A percentile compares a stretch with the other conserved stretches of the same genome.
Conservation (phyloP, 768 basidiomycete genomes). For the Suillus sp. region DNA sequence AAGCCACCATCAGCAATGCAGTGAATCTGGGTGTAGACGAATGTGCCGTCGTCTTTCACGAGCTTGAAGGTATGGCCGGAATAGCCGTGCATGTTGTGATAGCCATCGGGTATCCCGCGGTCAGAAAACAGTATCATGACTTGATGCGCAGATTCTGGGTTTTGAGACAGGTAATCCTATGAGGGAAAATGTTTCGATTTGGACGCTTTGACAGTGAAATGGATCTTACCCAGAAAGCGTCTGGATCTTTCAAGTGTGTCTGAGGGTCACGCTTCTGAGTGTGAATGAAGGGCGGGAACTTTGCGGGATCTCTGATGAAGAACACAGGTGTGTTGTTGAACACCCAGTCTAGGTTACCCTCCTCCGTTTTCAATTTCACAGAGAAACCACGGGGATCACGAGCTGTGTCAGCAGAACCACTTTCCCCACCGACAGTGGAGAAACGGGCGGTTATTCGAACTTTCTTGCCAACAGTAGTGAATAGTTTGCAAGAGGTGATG, state of each 20-base stretch:
- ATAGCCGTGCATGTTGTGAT: slow-evolving; percentile 87
- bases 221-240: slow-evolving; percentile 75
- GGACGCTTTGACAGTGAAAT: slow-evolving; percentile 27
- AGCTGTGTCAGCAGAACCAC: slow-evolving; percentile 88
- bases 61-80: slow-evolving; percentile 92
- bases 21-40: slow-evolving; percentile 88
- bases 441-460: slow-evolving; percentile 81
- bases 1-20: slow-evolving; percentile 76
- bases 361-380: slow-evolving; percentile 82
- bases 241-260: slow-evolving; percentile 86
- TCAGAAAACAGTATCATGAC: slow-evolving; percentile 93
- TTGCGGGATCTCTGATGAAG: slow-evolving; percentile 84
- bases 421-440: slow-evolving; percentile 91
- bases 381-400: slow-evolving; percentile 95
- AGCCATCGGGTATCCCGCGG: slow-evolving; percentile 92
- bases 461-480: slow-evolving; percentile 67
- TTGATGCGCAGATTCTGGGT: slow-evolving; percentile 89
- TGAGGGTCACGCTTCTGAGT: slow-evolving; percentile 91
- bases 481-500: slow-evolving; percentile 69
- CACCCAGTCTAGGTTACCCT: slow-evolving; percentile 93
- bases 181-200: slow-evolving; percentile 30
- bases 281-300: slow-evolving; percentile 95
- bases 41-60: slow-evolving; percentile 81
- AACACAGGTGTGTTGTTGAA: slow-evolving; percentile 93
- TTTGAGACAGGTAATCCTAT: slow-evolving; percentile 86